These are phyloP conservation scores for Bipolaris gigantea DNA, from an alignment of 2,329 filamentous ascomycete genomes.

Conservation along the genomic window DNA sequence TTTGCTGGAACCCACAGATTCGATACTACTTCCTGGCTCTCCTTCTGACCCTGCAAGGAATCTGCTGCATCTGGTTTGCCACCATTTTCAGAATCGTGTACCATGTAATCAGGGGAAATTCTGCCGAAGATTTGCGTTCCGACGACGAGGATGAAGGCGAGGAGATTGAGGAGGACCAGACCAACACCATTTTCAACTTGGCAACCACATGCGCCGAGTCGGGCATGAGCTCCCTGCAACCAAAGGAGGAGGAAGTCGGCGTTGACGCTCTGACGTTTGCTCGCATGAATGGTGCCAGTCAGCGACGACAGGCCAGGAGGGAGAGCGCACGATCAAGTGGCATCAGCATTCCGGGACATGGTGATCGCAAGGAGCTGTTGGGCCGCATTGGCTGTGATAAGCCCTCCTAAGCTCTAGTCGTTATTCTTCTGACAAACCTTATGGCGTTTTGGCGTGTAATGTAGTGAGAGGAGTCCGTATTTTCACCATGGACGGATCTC, in stretches of 20 bases:
- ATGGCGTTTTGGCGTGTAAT: slow-evolving; percentile 4
- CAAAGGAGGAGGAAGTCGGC: slow-evolving; percentile 74
- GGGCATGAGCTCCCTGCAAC: slow-evolving; percentile 33
- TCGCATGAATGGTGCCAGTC: slow-evolving; percentile 46
- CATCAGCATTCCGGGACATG: slow-evolving; percentile 69
- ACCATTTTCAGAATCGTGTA: slow-evolving; percentile 85
- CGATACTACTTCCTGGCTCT: slow-evolving; percentile 76
- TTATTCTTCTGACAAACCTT: slow-evolving; percentile 10
- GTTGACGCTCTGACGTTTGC: slow-evolving; percentile 71
- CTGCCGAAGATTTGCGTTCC: slow-evolving; percentile 83
- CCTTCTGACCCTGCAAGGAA: slow-evolving; percentile 74
- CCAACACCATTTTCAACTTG: slow-evolving; percentile 24
- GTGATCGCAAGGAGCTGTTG: slow-evolving; percentile 77
- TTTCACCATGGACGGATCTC: background rate
- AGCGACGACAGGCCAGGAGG: slow-evolving; percentile 55
- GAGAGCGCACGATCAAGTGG: slow-evolving; percentile 53
- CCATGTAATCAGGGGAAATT: slow-evolving; percentile 73
- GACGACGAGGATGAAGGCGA: slow-evolving; percentile 78
- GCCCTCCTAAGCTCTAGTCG: slow-evolving; percentile 39
- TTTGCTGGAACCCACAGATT: slow-evolving; percentile 79
- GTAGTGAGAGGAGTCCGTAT: background rate
- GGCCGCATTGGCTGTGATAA: slow-evolving; percentile 84
- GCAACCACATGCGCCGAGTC: slow-evolving; percentile 36
- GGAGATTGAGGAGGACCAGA: slow-evolving; percentile 49
- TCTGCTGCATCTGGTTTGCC: slow-evolving; percentile 85